These are phyloP conservation scores for Nyssa sinensis DNA, from an alignment of 148 eudicot genomes.

Conservation along the genomic window DNA sequence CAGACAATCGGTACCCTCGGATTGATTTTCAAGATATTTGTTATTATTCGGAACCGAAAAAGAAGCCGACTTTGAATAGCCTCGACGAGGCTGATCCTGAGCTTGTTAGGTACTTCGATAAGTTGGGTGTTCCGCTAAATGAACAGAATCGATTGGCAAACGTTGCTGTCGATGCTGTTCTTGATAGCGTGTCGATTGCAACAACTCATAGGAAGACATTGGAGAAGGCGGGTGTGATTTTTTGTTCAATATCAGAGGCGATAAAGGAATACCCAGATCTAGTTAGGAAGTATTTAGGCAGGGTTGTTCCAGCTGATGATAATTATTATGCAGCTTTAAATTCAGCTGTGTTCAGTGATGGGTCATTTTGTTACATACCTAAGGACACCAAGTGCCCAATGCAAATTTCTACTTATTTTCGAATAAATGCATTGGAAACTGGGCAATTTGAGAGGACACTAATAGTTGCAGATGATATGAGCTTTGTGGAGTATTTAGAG, in stretches of 20 bases:
- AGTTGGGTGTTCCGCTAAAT: slow-evolving; percentile 64
- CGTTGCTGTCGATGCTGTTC: slow-evolving; percentile 87
- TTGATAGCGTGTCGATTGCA: slow-evolving; percentile 88
- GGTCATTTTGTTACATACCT: slow-evolving; percentile 88
- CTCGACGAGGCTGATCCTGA: slow-evolving; percentile 97
- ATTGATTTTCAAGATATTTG: slow-evolving; percentile 70
- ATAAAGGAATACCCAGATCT: slow-evolving; percentile 79
- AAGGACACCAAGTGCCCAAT: slow-evolving; percentile 79
- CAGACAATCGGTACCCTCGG: slow-evolving; percentile 71
- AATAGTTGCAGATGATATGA: slow-evolving; percentile 85
- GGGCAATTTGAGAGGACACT: slow-evolving; percentile 95
- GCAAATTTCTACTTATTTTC: slow-evolving; percentile 94
- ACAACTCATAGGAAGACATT: slow-evolving; percentile 80
- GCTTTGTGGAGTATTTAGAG: slow-evolving; percentile 93
- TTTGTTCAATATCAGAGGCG: slow-evolving; percentile 94
- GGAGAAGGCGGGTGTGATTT: slow-evolving; percentile 79
- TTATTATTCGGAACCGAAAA: slow-evolving; percentile 82
- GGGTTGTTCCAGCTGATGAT: slow-evolving; percentile 76
- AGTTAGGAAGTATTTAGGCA: slow-evolving; percentile 75
- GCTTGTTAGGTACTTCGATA: slow-evolving; percentile 73
- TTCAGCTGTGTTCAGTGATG: slow-evolving; percentile 95
- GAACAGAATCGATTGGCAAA: slow-evolving; percentile 83
- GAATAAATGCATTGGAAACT: slow-evolving; percentile 86
- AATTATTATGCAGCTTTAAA: slow-evolving; percentile 86
- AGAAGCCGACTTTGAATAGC: slow-evolving; percentile 79